Evolutionary conservation across 352 stramenopile species (phyloP), one percentile per base, ranked within the genome.

Genomic region (Phytophthora constricta): DNA sequence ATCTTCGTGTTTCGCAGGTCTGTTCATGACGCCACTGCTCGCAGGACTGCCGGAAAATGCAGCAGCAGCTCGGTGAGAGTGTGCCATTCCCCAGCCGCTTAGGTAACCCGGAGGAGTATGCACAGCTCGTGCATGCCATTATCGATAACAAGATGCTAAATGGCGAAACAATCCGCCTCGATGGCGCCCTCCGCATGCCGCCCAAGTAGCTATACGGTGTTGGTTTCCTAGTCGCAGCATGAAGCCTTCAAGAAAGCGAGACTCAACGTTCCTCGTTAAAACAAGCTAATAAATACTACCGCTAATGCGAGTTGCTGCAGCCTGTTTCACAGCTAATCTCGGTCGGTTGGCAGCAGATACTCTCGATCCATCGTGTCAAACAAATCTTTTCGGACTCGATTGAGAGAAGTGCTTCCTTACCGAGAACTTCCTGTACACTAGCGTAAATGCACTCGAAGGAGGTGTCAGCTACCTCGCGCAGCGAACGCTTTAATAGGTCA

Each of bases 71-170:
- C 5, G 96, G 93, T 20, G 72, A 86, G 33, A 97, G 83, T 10
- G 96, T 99, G 66, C 97, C 97, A n/a, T 99, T 98, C 75, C 98
- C 98, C 17, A 93, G 86, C 55, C 85, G 97, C 41, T 79, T 99
- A 13, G 98, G 97, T 17, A 84, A 96, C 34, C 97, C 97, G 14
- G 84, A 97, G 55, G 97, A 99, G 74, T 99, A 97, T 77, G 97
- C 95, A 11, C 85, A 98, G 59, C 80, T 99, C 31, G 97, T 97
- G 50, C 90, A 97, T 55, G 70, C 83, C 22, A 99, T 99, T 70
- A 91, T 99, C 57, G 87, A 97, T 59, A 99, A 99, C 86, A 92
- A 91, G 60, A 99, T 99, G 93, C 80, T 99, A 43, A 99, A 99
- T 72, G 98, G 97, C 53, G 97, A 99, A 78, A 92, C 95, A 2